A percentile compares a stretch with the other conserved stretches of the same genome.
Evolutionary conservation across 2,329 filamentous ascomycete genomes (phyloP).

Genomic region (Zopfia rhizophila): DNA sequence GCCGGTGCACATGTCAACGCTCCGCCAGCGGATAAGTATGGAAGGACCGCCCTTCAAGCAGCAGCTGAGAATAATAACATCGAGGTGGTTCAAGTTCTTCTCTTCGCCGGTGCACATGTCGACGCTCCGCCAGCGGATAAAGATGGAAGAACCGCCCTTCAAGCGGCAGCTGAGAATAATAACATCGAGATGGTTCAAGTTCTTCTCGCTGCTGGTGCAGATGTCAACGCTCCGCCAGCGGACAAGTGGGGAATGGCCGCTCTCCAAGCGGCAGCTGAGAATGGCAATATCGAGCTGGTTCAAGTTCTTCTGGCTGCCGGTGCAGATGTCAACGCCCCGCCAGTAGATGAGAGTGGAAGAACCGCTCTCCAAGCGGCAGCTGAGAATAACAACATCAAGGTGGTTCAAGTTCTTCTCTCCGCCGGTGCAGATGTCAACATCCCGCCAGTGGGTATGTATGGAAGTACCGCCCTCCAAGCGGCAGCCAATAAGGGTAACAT

Average conservation of each 20-base stretch:
- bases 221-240: slow-evolving; percentile 11
- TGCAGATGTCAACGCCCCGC: slow-evolving; percentile 7
- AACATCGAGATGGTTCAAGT: background rate
- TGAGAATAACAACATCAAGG: background rate
- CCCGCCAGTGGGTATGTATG: no score
- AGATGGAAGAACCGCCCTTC: slow-evolving; percentile 11
- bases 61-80: slow-evolving; percentile 2
- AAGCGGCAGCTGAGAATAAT: slow-evolving; percentile 6
- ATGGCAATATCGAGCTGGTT: slow-evolving; percentile 3
- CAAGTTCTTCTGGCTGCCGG: slow-evolving; percentile 1
- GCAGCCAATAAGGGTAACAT: slow-evolving; percentile 8
- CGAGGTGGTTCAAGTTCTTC: slow-evolving; percentile 4
- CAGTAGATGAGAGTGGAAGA: background rate
- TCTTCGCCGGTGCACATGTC: slow-evolving; percentile 7
- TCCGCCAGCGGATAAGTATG: slow-evolving; percentile 1
- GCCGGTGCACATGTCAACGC: slow-evolving; percentile 10
- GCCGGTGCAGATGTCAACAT: no score
- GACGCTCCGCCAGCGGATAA: slow-evolving; percentile 4
- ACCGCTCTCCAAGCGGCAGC: slow-evolving; percentile 2
- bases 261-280: slow-evolving; percentile 13
- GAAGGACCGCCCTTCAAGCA: slow-evolving; percentile 2
- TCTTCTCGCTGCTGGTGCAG: slow-evolving; percentile 8
- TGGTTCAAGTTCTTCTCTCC: slow-evolving; percentile 1
- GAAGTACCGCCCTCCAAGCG: slow-evolving; percentile 13
- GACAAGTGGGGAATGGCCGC: background rate